phyloP scores from a whole-genome alignment of 2,329 filamentous ascomycete species.

The Aspergillus fumigatiaffinis region DNA sequence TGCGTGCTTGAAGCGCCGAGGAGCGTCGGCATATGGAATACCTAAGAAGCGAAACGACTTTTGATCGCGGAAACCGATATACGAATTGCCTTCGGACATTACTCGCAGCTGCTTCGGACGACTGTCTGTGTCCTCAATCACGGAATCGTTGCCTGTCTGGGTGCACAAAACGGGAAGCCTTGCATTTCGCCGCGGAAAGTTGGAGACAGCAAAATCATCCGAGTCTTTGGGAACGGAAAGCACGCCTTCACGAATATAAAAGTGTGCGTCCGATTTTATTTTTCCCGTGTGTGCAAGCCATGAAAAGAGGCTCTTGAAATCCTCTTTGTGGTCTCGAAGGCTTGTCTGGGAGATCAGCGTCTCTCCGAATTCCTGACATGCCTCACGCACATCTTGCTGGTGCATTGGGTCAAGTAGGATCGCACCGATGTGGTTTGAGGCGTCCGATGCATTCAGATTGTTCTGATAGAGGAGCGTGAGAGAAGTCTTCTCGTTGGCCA shows the following conservation, averaged over 20 bases:
- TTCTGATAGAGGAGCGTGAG: constrained; percentile 53
- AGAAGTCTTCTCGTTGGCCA: constrained; percentile 39
- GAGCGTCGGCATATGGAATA: constrained; percentile 42
- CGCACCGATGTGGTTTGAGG: constrained; percentile 50
- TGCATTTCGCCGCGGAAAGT: constrained; percentile 23
- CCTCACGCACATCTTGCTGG: constrained; percentile 35
- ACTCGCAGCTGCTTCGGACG: constrained; percentile 40
- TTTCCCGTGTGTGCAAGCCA: constrained; percentile 45
- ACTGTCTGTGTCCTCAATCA: constrained; percentile 24
- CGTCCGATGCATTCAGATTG: constrained; percentile 52
- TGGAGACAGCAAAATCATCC: constrained; percentile 32
- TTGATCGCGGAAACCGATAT: constrained; percentile 49
- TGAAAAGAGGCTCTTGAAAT: constrained; percentile 45
- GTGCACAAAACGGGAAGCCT: constrained; percentile 50
- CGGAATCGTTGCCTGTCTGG: constrained; percentile 36
- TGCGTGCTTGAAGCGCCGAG: constrained; percentile 45
- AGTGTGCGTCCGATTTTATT: constrained; percentile 34
- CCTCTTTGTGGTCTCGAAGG: constrained; percentile 41
- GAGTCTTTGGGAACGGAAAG: constrained; percentile 29
- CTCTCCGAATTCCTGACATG: constrained; percentile 49
- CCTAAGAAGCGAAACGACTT: constrained; percentile 50
- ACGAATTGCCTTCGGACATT: constrained; percentile 43
- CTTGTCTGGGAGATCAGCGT: constrained; percentile 41
- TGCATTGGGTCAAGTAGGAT: constrained; percentile 46
- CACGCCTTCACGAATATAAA: constrained; percentile 41